Conservation (phyloP, 2,329 filamentous ascomycete genomes). For the Phaeosphaeria sp. region DNA sequence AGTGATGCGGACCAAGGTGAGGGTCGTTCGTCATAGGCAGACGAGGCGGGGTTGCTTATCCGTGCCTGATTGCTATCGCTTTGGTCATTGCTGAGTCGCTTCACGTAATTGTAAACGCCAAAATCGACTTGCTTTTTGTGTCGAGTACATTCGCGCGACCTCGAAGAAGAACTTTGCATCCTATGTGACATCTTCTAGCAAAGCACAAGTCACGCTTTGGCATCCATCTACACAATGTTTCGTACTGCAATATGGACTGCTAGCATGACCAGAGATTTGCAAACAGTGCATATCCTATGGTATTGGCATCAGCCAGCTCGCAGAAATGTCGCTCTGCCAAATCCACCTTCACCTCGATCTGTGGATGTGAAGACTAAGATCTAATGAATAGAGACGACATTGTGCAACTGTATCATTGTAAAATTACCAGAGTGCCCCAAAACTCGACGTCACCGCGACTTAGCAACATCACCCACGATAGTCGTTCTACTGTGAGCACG, state of each 20-base stretch:
- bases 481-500: neutral
- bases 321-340: neutral
- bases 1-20: neutral
- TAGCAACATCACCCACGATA: neutral
- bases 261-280: no score
- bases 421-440: neutral
- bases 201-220: no score
- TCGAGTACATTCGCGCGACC: neutral
- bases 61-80: neutral
- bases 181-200: no score
- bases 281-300: no score
- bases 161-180: no score
- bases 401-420: neutral
- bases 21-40: neutral
- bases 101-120: neutral
- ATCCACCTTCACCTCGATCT: neutral
- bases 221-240: no score
- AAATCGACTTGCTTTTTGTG: neutral
- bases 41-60: neutral
- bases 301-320: neutral
- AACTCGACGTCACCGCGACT: neutral
- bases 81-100: neutral
- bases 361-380: no score
- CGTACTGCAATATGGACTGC: no score
- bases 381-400: no score